Evolutionary conservation across 345 rosid species (phyloP).

Genomic region (Orychophragmus violaceus): DNA sequence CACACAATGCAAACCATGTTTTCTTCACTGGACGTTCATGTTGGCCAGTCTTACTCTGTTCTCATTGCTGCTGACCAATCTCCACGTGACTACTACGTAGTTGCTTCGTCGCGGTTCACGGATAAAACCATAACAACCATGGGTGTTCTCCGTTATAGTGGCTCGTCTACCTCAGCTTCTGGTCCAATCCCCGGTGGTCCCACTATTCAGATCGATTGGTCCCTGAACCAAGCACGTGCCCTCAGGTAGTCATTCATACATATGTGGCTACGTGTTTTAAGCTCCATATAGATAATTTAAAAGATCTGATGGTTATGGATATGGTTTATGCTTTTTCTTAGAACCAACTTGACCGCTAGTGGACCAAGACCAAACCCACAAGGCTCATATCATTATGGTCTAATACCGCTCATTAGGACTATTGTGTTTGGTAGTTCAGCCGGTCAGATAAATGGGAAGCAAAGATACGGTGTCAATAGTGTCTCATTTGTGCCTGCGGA

Average conservation of each 20-base stretch:
- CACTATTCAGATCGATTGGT: constrained; percentile 73
- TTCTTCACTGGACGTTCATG: constrained; percentile 48
- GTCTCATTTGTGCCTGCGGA: constrained; percentile 77
- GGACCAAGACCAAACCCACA: constrained; percentile 99
- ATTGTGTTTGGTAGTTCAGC: constrained; percentile 63
- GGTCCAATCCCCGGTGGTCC: constrained; percentile 69
- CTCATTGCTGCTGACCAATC: constrained; percentile 49
- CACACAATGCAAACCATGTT: constrained; percentile 44
- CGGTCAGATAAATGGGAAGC: constrained; percentile 62
- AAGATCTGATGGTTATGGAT: neutral
- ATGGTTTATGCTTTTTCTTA: constrained; percentile 16
- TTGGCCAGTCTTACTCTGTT: constrained; percentile 65
- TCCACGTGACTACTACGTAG: constrained; percentile 42
- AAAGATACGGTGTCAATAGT: constrained; percentile 72
- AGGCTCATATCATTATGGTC: constrained; percentile 96
- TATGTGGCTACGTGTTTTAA: neutral
- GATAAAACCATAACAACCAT: constrained; percentile 51
- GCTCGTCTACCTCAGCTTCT: constrained; percentile 47
- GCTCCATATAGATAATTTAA: neutral
- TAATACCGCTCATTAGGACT: constrained; percentile 60
- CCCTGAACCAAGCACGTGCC: constrained; percentile 90
- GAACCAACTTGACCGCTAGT: constrained; percentile 92
- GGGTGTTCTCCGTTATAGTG: constrained; percentile 67
- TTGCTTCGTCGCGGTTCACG: constrained; percentile 67
- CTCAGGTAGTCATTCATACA: constrained; percentile 46